Evolutionary conservation across 176 grass and related monocot genomes (phyloP).

Genomic region (Pharus latifolius): DNA sequence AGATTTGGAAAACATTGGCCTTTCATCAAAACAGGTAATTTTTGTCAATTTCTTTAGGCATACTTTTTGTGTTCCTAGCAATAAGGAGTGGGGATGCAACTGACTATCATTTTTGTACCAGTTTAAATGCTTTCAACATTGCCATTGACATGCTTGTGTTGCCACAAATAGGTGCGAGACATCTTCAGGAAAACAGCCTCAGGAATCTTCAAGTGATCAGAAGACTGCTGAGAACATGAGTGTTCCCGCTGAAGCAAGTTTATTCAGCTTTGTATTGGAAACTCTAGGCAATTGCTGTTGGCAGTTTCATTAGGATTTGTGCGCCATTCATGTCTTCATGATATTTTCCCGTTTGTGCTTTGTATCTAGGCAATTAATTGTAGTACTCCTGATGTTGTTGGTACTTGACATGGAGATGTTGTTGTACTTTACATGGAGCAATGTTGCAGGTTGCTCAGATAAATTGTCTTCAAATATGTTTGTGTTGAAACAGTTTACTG

Average conservation of each 20-base stretch:
- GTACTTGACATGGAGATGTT: neutral
- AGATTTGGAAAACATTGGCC: conserved; percentile 79
- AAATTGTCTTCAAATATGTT: neutral
- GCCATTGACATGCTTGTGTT: neutral
- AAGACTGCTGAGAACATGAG: neutral
- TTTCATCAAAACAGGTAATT: conserved; percentile 77
- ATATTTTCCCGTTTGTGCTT: neutral
- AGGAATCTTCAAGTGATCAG: conserved; percentile 51
- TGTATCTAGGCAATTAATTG: conserved; percentile 1
- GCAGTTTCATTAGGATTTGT: neutral
- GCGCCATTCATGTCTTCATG: neutral
- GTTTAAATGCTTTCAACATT: neutral
- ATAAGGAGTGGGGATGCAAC: neutral
- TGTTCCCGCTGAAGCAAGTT: neutral
- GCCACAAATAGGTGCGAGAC: conserved; percentile 35
- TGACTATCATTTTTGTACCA: neutral
- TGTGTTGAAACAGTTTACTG: neutral
- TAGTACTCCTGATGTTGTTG: neutral
- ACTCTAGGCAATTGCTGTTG: conserved; percentile 2
- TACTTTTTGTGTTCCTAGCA: neutral
- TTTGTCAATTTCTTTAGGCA: neutral
- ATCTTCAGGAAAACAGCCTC: conserved; percentile 42
- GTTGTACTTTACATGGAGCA: neutral
- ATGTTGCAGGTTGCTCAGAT: neutral
- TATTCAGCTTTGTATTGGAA: neutral